These are phyloP conservation scores for Penicillium brasilianum DNA, from an alignment of 2,329 filamentous ascomycete genomes.

Conservation along the genomic window DNA sequence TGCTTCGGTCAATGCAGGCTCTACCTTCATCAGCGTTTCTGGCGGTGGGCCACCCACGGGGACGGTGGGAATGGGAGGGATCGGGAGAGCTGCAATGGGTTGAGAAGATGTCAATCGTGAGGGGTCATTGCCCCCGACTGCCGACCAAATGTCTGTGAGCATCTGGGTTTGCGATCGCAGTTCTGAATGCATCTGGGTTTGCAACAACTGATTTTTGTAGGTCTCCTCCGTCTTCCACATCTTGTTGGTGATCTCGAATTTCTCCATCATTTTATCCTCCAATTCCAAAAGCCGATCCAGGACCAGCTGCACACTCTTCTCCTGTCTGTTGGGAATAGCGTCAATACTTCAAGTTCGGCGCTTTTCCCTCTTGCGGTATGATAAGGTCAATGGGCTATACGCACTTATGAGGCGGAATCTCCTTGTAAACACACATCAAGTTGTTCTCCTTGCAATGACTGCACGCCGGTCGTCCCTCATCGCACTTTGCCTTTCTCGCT, in stretches of 20 bases:
- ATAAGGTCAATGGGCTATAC: constrained; percentile 37
- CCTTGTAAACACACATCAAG: constrained; percentile 83
- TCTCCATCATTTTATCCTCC: constrained; percentile 38
- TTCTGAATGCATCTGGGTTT: neutral
- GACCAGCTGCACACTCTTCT: constrained; percentile 47
- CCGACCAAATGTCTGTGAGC: constrained; percentile 1
- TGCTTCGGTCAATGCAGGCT: constrained; percentile 11
- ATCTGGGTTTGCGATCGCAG: neutral
- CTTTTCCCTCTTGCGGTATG: neutral
- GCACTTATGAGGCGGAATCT: constrained; percentile 89
- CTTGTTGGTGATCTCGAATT: constrained; percentile 31
- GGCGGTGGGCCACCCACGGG: neutral
- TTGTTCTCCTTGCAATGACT: constrained; percentile 86
- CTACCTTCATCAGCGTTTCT: constrained; percentile 34
- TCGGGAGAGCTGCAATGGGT: neutral
- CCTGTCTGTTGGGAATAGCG: constrained; percentile 38
- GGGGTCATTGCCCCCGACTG: neutral
- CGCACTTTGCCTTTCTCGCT: constrained; percentile 86
- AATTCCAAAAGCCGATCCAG: constrained; percentile 42
- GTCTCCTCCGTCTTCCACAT: constrained; percentile 8
- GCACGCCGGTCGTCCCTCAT: constrained; percentile 82
- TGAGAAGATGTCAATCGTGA: constrained; percentile 6
- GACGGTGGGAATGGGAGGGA: neutral
- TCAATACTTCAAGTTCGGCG: neutral
- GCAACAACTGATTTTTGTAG: neutral